Conservation (phyloP, 306 rosid genomes). For the Vigna radiata region DNA sequence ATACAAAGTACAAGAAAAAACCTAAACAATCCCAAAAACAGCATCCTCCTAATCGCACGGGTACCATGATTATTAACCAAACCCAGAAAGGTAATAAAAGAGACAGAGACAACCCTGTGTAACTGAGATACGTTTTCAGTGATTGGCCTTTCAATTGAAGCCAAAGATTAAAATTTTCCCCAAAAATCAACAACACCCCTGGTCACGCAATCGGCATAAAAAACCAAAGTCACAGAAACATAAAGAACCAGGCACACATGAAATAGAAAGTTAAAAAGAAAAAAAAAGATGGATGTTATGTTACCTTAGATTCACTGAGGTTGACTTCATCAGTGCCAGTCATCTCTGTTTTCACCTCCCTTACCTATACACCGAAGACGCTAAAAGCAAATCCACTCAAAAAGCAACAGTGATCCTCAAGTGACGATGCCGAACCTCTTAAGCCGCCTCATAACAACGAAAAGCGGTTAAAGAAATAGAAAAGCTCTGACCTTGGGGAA, state of each 20-base stretch:
- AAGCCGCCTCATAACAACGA: constrained; percentile 43
- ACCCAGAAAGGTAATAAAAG: constrained; percentile 16
- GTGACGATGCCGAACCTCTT: constrained; percentile 23
- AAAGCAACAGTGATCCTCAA: constrained; percentile 50
- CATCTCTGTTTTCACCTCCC: constrained; percentile 48
- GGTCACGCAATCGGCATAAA: constrained; percentile 26
- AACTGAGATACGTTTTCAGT: constrained; percentile 30
- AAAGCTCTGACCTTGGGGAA: neutral
- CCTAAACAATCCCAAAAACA: constrained; percentile 40
- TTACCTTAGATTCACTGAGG: constrained; percentile 84
- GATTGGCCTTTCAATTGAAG: constrained; percentile 14
- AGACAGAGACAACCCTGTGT: constrained; percentile 16
- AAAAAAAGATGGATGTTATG: constrained; percentile 43
- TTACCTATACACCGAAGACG: constrained; percentile 17
- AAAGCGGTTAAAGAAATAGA: neutral
- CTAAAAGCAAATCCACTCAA: constrained; percentile 46
- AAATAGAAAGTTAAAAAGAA: neutral
- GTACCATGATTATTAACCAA: constrained; percentile 38
- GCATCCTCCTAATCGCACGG: constrained; percentile 15
- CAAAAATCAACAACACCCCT: constrained; percentile 32
- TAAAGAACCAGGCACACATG: neutral
- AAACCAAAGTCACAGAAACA: constrained; percentile 21
- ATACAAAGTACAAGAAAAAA: constrained; percentile 45
- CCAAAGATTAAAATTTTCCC: constrained; percentile 47
- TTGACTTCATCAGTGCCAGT: constrained; percentile 79